phyloP scores from a whole-genome alignment of 371 early-diverging fungal species.

The Apophysomyces elegans region DNA sequence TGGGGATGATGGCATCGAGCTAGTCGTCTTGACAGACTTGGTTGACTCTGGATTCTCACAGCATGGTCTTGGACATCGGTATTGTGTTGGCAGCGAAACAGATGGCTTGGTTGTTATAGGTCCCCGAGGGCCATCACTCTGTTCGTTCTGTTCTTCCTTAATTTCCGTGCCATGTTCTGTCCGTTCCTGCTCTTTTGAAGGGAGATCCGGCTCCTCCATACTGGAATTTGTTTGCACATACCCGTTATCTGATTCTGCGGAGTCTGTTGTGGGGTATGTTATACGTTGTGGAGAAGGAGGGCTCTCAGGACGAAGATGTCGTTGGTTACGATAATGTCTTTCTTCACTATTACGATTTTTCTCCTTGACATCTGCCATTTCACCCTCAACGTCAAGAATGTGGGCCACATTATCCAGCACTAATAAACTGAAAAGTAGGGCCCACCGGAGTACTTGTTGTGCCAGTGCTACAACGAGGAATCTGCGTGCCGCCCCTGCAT shows the following conservation, averaged over 20 bases:
- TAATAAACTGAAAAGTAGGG: conserved; percentile 22
- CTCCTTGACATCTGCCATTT: conserved; percentile 25
- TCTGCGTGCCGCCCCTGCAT: conserved; percentile 7
- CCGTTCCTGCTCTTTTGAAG: background rate
- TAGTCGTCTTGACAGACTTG: background rate
- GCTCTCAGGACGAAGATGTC: conserved; percentile 7
- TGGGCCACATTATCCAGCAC: conserved; percentile 40
- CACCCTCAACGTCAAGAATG: conserved; percentile 32
- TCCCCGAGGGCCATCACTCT: no score
- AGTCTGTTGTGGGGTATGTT: background rate
- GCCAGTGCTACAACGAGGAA: conserved; percentile 9
- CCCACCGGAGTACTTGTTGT: conserved; percentile 33
- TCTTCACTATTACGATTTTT: background rate
- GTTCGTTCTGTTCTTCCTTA: no score
- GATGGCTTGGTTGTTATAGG: background rate
- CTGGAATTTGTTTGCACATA: background rate
- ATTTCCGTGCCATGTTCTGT: no score
- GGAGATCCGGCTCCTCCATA: background rate
- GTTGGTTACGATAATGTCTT: background rate
- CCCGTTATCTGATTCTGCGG: background rate
- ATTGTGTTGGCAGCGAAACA: background rate
- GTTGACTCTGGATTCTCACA: background rate
- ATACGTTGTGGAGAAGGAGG: conserved; percentile 1
- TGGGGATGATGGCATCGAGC: conserved; percentile 4
- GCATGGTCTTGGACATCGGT: background rate